Percentiles rank a stretch among this genome's conserved stretches.
Evolutionary conservation across 2,329 filamentous ascomycete species (phyloP).

Genomic region (Xylaria sp.): DNA sequence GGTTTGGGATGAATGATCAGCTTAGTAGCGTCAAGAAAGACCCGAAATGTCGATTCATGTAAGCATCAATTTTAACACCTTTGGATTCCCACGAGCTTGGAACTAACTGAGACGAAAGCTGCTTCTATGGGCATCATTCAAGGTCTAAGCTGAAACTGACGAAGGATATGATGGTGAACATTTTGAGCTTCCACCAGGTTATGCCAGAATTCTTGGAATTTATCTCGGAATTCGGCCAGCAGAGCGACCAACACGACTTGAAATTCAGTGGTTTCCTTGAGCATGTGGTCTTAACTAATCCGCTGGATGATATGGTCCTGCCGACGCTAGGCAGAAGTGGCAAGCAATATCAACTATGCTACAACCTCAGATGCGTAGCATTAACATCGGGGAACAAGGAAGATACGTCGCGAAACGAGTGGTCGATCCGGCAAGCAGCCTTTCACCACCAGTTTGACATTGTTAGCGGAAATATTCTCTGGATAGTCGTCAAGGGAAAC

Average conservation of each 20-base stretch:
- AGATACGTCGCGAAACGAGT: constrained; percentile 25
- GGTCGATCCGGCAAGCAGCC: constrained; percentile 43
- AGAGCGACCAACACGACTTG: constrained; percentile 35
- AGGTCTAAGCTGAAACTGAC: constrained; percentile 16
- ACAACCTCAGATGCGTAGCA: constrained; percentile 37
- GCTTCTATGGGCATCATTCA: constrained; percentile 17
- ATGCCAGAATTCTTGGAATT: constrained; percentile 46
- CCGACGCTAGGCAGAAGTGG: constrained; percentile 38
- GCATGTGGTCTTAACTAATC: constrained; percentile 31
- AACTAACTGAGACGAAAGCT: constrained; percentile 9
- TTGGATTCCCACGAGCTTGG: not conserved
- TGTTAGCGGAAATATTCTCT: constrained; percentile 39
- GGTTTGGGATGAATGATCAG: constrained; percentile 2
- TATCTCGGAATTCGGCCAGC: constrained; percentile 41
- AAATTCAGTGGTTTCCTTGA: constrained; percentile 42
- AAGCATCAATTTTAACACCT: constrained; percentile 1
- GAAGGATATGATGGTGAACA: constrained; percentile 18
- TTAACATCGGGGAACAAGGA: not conserved
- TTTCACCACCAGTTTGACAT: constrained; percentile 47
- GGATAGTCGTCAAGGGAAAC: constrained; percentile 45
- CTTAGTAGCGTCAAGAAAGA: constrained; percentile 3
- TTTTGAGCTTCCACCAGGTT: constrained; percentile 41
- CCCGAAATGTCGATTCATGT: constrained; percentile 27
- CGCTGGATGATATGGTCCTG: constrained; percentile 15
- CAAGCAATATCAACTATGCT: constrained; percentile 41